Base-by-base conservation (phyloP, 2,329 filamentous ascomycete species). In the Trichoderma sp. region DNA sequence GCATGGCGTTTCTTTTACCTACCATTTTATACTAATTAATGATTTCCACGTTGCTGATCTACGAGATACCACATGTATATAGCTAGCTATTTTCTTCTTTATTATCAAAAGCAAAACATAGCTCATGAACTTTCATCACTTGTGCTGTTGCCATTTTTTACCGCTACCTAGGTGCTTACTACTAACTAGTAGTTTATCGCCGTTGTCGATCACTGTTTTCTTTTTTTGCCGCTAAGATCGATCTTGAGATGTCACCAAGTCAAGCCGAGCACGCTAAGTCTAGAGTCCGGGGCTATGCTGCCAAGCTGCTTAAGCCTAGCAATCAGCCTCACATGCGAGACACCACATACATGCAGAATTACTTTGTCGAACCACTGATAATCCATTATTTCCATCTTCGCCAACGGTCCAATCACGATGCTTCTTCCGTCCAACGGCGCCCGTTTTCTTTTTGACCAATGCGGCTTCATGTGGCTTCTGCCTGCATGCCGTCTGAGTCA, bases 401-500 rank as follows among this genome's bases (percentile, higher is more conserved):
- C 43, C 11, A 53, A 23, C 11, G 11, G 28, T 43, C 50, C 64
- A 67, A 67, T 67, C 34, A 20, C 7, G n/a, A 34, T 34, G 57
- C 57, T 30, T 30, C 3, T 4, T 32, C 26, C 2, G 6, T 34
- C 20, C 4, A n/a, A 55, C 28, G 20, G 30, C 63, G 20, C 58
- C 26, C 17, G 11, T 62, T 62, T 1, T 8, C 32, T 26, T 23
- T 34, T 23, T 23, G 58, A 62, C 20, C 43, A 53, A 53, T 30
- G 64, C 64, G 23, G 50, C 47, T 17, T 57, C 65, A 50, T 28
- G 63, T 47, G 20, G 47, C 43, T 17, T 58, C 65, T 68, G 55
- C 65, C 65, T 68, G 34, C 3, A 26, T 39, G 55, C 65, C 55
- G 65, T 50, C 65, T 68, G 53, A 68, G 53, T 68, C 65, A 68